These are phyloP conservation scores for Saccharomyces hybrid DNA, from an alignment of 1,139 yeast genomes.

Conservation along the genomic window DNA sequence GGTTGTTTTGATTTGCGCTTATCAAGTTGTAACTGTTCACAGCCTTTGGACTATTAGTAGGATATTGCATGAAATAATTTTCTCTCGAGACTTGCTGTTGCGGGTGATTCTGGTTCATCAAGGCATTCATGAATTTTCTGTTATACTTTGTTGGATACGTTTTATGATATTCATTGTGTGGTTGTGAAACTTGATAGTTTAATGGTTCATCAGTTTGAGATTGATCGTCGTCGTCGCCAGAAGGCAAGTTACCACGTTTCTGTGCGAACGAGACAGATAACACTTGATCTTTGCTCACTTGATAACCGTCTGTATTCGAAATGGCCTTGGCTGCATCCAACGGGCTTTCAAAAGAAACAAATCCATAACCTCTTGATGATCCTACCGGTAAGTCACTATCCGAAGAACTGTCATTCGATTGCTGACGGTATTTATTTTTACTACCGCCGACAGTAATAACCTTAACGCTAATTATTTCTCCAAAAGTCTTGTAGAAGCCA, in stretches of 20 bases:
- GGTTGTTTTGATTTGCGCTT: background rate
- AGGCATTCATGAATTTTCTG: constrained; percentile 11
- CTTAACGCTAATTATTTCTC: constrained; percentile 41
- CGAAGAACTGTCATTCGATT: background rate
- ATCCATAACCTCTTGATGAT: constrained; percentile 42
- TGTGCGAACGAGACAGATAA: constrained; percentile 31
- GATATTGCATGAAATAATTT: background rate
- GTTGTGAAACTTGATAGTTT: background rate
- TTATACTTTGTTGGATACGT: constrained; percentile 7
- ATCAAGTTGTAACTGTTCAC: background rate
- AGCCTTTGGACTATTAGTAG: background rate
- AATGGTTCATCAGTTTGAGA: background rate
- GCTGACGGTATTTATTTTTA: constrained; percentile 11
- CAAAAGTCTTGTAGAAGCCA: constrained; percentile 33
- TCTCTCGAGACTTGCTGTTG: background rate
- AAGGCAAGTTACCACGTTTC: constrained; percentile 9
- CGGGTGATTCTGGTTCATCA: constrained; percentile 7
- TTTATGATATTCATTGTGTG: background rate
- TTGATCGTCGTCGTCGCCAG: background rate
- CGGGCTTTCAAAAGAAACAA: constrained; percentile 42
- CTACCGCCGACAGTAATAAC: constrained; percentile 40
- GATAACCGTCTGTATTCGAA: constrained; percentile 36
- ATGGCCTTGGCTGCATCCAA: constrained; percentile 43
- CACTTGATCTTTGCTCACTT: constrained; percentile 17
- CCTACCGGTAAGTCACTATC: constrained; percentile 22